Evolutionary conservation across 345 rosid genomes (phyloP).

Genomic region (Theobroma cacao): DNA sequence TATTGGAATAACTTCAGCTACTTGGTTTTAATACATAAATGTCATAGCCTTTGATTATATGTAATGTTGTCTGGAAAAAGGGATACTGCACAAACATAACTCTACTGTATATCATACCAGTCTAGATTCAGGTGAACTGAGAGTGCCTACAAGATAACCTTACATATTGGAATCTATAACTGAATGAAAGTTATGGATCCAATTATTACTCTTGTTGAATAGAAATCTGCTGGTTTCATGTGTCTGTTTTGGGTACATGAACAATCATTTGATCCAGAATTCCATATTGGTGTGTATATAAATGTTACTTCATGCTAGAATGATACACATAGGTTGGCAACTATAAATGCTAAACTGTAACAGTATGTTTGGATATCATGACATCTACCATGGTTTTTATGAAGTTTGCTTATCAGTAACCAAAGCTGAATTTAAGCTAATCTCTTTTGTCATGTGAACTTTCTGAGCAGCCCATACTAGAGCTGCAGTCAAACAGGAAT

Average conservation of each 20-base stretch:
- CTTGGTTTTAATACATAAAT: constrained; percentile 1
- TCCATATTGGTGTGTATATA: neutral
- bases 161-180: neutral
- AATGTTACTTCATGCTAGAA: neutral
- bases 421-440: constrained; percentile 12
- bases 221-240: neutral
- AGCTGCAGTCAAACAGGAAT: constrained; percentile 51
- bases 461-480: constrained; percentile 63
- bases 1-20: neutral
- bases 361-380: neutral
- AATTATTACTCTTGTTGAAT: neutral
- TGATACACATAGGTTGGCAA: neutral
- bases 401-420: neutral
- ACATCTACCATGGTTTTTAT: neutral
- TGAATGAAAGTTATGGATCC: neutral
- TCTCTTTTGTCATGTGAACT: constrained; percentile 1
- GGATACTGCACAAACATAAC: neutral
- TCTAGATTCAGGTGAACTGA: neutral
- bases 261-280: neutral
- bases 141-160: neutral
- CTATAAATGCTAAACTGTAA: neutral
- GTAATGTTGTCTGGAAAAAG: neutral
- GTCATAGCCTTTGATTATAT: neutral
- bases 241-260: neutral
- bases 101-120: neutral